phyloP scores from a whole-genome alignment of 2,329 filamentous ascomycete genomes.

The Mariannaea sp. region DNA sequence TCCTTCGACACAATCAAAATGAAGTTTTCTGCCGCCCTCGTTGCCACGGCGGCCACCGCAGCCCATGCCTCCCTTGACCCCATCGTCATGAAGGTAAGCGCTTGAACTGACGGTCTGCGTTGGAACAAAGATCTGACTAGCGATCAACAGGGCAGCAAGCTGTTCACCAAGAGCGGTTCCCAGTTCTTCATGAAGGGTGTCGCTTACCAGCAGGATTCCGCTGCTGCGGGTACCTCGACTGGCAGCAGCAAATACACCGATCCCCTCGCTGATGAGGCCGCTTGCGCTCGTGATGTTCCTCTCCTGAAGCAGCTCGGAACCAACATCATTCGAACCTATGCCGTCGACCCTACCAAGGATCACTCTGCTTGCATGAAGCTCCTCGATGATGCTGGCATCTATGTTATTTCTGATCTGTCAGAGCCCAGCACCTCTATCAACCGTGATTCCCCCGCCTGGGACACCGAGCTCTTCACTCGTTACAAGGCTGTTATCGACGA shows the following conservation, averaged over 20 bases:
- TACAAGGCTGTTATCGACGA: conserved; percentile 86
- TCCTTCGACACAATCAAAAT: conserved; percentile 37
- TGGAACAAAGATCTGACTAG: background rate
- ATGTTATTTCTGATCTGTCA: conserved; percentile 89
- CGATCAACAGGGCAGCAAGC: conserved; percentile 70
- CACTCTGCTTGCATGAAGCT: conserved; percentile 85
- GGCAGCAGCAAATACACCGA: conserved; percentile 70
- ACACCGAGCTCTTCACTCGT: conserved; percentile 74
- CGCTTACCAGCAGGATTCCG: conserved; percentile 87
- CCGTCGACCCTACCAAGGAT: conserved; percentile 78
- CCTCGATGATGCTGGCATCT: conserved; percentile 86
- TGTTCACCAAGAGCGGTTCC: conserved; percentile 80
- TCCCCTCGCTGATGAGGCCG: conserved; percentile 72
- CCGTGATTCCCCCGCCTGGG: conserved; percentile 79
- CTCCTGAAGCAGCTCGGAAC: conserved; percentile 78
- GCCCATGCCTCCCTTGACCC: conserved; percentile 54
- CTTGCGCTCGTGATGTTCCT: conserved; percentile 85
- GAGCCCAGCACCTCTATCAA: conserved; percentile 85
- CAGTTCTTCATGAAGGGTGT: conserved; percentile 85
- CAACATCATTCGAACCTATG: conserved; percentile 95
- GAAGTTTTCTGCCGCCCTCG: conserved; percentile 45
- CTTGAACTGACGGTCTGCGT: background rate
- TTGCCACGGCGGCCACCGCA: conserved; percentile 49
- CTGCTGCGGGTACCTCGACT: conserved; percentile 55
- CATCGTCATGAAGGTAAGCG: conserved; percentile 70